Evolutionary conservation across 495 filamentous ascomycete species (phyloP).

Genomic region (Parmelia sp.): DNA sequence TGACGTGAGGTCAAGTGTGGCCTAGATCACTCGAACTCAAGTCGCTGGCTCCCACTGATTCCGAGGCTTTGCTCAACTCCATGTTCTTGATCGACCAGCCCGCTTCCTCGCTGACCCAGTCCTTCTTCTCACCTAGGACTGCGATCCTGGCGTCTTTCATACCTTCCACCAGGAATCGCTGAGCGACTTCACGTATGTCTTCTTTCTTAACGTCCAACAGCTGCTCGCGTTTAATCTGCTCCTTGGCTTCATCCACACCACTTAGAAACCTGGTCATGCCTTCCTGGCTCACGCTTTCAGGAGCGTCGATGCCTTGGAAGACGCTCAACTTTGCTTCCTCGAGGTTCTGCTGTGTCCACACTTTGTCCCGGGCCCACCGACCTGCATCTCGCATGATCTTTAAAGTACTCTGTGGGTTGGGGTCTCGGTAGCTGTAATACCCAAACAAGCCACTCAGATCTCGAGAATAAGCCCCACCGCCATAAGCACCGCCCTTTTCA

Average conservation of each 20-base stretch:
- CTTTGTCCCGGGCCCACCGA: conserved; percentile 71
- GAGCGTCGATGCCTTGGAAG: conserved; percentile 94
- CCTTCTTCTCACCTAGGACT: conserved; percentile 79
- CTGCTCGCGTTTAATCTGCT: conserved; percentile 75
- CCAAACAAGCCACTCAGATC: conserved; percentile 79
- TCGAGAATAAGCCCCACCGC: conserved; percentile 78
- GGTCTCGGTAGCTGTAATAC: conserved; percentile 94
- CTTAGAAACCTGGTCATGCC: conserved; percentile 80
- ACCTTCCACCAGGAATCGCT: conserved; percentile 73
- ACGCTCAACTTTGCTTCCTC: conserved; percentile 94
- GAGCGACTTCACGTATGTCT: conserved; percentile 73
- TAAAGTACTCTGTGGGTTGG: conserved; percentile 86
- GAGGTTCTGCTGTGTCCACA: conserved; percentile 80
- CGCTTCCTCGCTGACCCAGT: conserved; percentile 52
- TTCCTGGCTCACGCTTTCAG: conserved; percentile 77
- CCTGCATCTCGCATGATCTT: conserved; percentile 80
- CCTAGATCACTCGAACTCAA: conserved; percentile 10
- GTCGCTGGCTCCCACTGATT: conserved; percentile 16
- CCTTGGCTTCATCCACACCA: conserved; percentile 82
- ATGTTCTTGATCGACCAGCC: conserved; percentile 45
- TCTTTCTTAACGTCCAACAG: conserved; percentile 79
- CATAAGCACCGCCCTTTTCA: conserved; percentile 96
- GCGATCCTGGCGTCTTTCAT: conserved; percentile 51
- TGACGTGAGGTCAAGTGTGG: background rate
- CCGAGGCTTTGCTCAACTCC: conserved; percentile 31